Conservation (phyloP, 1,284 basidiomycete genomes). For the Heterobasidion irregulare region DNA sequence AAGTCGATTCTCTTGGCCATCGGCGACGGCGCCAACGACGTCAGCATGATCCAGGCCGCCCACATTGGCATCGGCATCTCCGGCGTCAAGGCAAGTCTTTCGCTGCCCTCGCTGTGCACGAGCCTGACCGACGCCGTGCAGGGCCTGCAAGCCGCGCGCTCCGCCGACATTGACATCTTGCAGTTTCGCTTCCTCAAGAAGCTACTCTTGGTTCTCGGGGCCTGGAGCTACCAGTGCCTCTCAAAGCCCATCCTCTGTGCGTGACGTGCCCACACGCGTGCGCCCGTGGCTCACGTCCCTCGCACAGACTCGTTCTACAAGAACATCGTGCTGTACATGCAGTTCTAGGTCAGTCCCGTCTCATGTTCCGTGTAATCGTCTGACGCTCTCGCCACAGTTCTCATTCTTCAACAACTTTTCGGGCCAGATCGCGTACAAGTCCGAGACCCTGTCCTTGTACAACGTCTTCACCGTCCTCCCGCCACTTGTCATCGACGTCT, state of each 20-base stretch:
- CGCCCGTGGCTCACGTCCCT: neutral
- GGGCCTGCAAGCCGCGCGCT: conserved; percentile 96
- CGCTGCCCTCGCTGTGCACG: too few relatives aligned
- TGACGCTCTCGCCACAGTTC: conserved; percentile 33
- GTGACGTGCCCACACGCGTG: conserved; percentile 19
- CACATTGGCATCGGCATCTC: conserved; percentile 98
- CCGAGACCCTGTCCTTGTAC: too few relatives aligned
- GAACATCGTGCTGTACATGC: conserved; percentile 96
- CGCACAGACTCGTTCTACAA: conserved; percentile 85
- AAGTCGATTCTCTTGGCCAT: conserved; percentile 94
- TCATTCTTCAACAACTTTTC: too few relatives aligned
- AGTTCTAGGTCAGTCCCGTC: conserved; percentile 75
- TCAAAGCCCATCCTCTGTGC: conserved; percentile 92
- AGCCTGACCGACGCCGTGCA: conserved; percentile 17
- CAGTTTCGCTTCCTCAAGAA: conserved; percentile 98
- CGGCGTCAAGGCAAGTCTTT: conserved; percentile 72
- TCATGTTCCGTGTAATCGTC: neutral
- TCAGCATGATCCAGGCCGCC: conserved; percentile 95
- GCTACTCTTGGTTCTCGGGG: conserved; percentile 91
- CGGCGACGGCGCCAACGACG: conserved; percentile 96
- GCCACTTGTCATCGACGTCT: conserved; percentile 94
- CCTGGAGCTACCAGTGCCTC: conserved; percentile 95
- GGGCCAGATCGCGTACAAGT: too few relatives aligned
- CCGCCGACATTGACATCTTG: conserved; percentile 95
- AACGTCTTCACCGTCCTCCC: conserved; percentile 93